Conservation (phyloP, 192 early-diverging fungal genomes). For the Coemansia sp. region DNA sequence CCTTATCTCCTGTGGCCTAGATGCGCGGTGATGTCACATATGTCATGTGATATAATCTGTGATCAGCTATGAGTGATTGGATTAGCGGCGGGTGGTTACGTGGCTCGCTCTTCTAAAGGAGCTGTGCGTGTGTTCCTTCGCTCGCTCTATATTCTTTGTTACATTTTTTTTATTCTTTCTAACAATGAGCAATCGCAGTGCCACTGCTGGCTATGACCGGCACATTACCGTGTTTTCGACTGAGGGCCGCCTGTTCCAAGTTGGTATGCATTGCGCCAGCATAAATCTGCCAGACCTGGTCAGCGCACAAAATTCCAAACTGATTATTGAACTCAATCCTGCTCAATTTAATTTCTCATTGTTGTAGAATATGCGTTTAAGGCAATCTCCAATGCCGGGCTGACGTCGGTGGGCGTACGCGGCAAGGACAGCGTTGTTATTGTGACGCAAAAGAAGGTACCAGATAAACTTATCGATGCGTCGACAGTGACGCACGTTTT, state of each 20-base stretch:
- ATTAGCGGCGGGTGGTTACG: not conserved
- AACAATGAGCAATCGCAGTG: constrained; percentile 50
- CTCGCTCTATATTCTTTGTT: not conserved
- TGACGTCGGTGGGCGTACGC: constrained; percentile 94
- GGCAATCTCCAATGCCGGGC: constrained; percentile 95
- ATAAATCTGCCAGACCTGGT: not conserved
- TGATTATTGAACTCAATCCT: not conserved
- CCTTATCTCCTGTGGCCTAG: not conserved
- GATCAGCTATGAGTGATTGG: not conserved
- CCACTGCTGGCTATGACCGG: constrained; percentile 87
- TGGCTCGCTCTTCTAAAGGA: not conserved
- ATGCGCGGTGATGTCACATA: not conserved
- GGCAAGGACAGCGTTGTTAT: constrained; percentile 95
- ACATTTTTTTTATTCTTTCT: not conserved
- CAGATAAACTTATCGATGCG: constrained; percentile 94
- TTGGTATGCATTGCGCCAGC: constrained; percentile 64
- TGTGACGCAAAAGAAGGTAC: constrained; percentile 96
- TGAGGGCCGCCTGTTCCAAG: constrained; percentile 99
- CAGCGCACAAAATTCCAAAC: not conserved
- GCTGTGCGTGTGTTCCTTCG: not conserved
- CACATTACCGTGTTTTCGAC: constrained; percentile 99
- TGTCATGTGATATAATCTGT: not conserved
- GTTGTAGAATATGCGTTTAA: constrained; percentile 98
- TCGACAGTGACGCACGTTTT: constrained; percentile 92
- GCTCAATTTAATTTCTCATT: not conserved